Base-by-base conservation (phyloP, 2,329 filamentous ascomycete species). In the Fusarium devonianum region DNA sequence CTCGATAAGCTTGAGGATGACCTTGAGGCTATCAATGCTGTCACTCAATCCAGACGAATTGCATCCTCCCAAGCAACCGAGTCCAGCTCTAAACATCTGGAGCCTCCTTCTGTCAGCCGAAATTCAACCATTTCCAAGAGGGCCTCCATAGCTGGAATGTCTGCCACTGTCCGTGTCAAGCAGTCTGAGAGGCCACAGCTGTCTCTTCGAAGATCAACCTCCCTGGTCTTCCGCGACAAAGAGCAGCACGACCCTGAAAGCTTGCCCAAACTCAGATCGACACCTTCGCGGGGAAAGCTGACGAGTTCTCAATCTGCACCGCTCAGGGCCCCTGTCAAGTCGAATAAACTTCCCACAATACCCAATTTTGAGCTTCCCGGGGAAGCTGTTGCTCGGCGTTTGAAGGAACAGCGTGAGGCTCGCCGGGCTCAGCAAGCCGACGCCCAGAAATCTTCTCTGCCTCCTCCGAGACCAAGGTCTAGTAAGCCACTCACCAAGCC, bases 301-400 rank as follows among this genome's bases (percentile, higher is more conserved):
- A 32, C 36, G 10, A 49, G 32, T 16, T 37, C 42, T 19, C 62
- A 61, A 16, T 32, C 53, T 13, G 14, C 56, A 37, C 38, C 43
- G 0, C 74, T 76, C 4, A 83, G 78, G 57, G 69, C 74, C 14
- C 65, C 73, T 5, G 66, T 70, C 16, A 86, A 78, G 64, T 83
- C 83, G 7, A 74, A 71, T 26, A 87, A 83, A 63, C 72, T 76
- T 12, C 73, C 73, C 3, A 87, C 83, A 1, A 68, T 78, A 7
- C 69, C 84, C 2, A 78, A 75, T 0, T 87, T 86, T 64, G 82
- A 86, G 67, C 76, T 88, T 10, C 82, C 84, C 1, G 84, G 85
- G 8, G 84, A 87, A 33, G 81, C 81, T 26, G 76, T 86, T 8
- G 79, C 83, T 29, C 77, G 79, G 11, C 76, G 78, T 11, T 67